Base-by-base conservation (phyloP, 139 green algal genomes). In the Picochlorum sp. region DNA sequence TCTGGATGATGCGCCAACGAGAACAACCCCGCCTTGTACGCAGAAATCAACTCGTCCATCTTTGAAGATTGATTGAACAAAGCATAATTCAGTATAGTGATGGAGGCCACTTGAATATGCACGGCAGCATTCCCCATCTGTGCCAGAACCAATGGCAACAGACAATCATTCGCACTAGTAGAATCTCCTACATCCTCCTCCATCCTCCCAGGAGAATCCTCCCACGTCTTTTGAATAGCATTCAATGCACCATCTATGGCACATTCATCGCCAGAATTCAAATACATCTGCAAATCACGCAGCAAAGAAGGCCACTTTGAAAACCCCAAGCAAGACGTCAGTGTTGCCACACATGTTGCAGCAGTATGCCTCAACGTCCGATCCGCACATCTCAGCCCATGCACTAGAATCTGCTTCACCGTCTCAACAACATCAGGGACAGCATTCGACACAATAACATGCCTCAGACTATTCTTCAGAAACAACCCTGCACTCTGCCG, bases 401-500 rank as follows among this genome's bases (percentile, higher is more conserved):
- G 76, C 62, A 96, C 77, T 24, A 97, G 75, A 37, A 75, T 66
- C 4, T 67, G 62, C 71, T 88, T 74, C 16, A 62, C 11, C 9
- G 26, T 60, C n/a, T 20, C 18, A 16, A n/a, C 0, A n/a, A 50
- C 20, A 30, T 45, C 31, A 49, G 56, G 5, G 10, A 4, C n/a
- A 6, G 15, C 45, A 18, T 45, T 24, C 23, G n/a, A 15, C 45
- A 45, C 16, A 28, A n/a, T 11, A 47, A 28, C 0, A 52, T 21
- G 18, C 20, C 60, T 82, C 5, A 98, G 62, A 65, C 94, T 95
- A 81, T 98, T 98, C 71, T 98, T 98, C 31, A 98, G 77, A 51
- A 97, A 68, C 28, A 98, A 74, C 6, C 92, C 92, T 0, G 92
- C 92, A 45, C 71, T 83, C 67, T 98, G 92, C 6, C 92, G 76